Evolutionary conservation across 106 monocot genomes (phyloP), one percentile per base, ranked within the genome.

Genomic region (Apostasia shenzhenica): DNA sequence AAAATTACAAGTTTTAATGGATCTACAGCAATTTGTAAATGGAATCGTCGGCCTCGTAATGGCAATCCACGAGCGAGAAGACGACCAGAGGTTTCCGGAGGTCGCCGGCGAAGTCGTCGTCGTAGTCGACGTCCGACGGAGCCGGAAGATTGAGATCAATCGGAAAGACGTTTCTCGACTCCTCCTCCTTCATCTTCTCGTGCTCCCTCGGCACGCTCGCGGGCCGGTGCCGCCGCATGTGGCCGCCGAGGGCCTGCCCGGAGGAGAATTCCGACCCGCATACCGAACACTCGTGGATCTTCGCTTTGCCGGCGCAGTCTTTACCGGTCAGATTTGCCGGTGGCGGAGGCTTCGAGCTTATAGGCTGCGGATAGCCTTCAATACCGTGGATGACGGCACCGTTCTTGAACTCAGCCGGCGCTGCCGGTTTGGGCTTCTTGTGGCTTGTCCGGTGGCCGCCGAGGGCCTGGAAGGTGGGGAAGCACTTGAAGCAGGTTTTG

Each of bases 141-240:
- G 89, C 82, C 0, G 89, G 89, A 12, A 89, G 80, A n/a, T 89
- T 89, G 3, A 89, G 82, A 75, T 89, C 89, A 59, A 89, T 57
- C 0, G 79, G 67, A 2, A 89, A 61, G 11, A 82, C 5, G 11
- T 59, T 78, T 66, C 69, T 75, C 69, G 77, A 72, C 71, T 78
- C 78, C 75, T 85, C 76, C 8, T 40, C 1, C 52, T 11, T 2
- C 55, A 3, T 0, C 9, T 58, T 59, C 26, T 64, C 68, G 5
- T 67, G 53, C 5, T 56, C 5, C 39, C 39, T 60, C 39, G 73
- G 10, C 1, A 41, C 13, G n/a, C 9, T 39, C 14, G 68, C 1
- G 43, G 84, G 61, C 41, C 89, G 62, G 89, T 89, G 89, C 66
- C 89, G 79, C 70, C 85, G 70, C 89, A 89, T 89, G 66, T 89